Percentiles rank a stretch among this genome's conserved stretches.
These are phyloP conservation scores for Aspergillus sp. DNA, from an alignment of 2,329 filamentous ascomycete genomes.

Conservation along the genomic window DNA sequence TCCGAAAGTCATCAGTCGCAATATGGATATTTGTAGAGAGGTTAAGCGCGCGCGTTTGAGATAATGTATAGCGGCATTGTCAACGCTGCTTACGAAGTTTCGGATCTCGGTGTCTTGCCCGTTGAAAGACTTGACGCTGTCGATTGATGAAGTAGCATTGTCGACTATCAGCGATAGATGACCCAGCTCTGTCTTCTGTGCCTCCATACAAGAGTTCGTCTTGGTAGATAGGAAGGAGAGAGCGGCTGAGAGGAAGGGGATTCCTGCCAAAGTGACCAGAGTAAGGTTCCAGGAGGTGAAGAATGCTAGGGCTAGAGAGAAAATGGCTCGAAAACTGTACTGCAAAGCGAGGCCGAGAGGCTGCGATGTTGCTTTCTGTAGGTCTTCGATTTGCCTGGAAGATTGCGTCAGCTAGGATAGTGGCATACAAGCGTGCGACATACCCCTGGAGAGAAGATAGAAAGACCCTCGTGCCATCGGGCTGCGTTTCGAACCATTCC, in stretches of 20 bases:
- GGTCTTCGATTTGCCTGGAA: slow-evolving; percentile 74
- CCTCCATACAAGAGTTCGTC: slow-evolving; percentile 66
- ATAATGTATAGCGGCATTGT: slow-evolving; percentile 64
- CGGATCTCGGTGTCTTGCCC: slow-evolving; percentile 69
- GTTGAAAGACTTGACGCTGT: slow-evolving; percentile 84
- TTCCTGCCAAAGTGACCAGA: slow-evolving; percentile 71
- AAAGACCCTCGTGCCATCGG: slow-evolving; percentile 71
- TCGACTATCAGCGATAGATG: slow-evolving; percentile 71
- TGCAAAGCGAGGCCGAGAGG: slow-evolving; percentile 71
- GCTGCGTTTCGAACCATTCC: slow-evolving; percentile 76
- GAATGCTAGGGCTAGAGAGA: slow-evolving; percentile 71
- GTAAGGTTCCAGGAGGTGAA: slow-evolving; percentile 83
- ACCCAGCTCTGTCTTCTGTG: slow-evolving; percentile 68
- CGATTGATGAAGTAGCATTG: slow-evolving; percentile 72
- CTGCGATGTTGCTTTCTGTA: slow-evolving; percentile 78
- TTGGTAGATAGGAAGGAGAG: slow-evolving; percentile 62
- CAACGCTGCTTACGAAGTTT: slow-evolving; percentile 63
- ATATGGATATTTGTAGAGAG: slow-evolving; percentile 70
- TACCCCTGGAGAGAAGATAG: slow-evolving; percentile 74
- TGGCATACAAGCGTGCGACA: slow-evolving; percentile 33
- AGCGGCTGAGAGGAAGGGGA: slow-evolving; percentile 66
- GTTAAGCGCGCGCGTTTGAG: slow-evolving; percentile 68
- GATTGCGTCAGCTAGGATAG: background rate
- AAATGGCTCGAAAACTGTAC: slow-evolving; percentile 64
- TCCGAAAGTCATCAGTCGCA: slow-evolving; percentile 71